These are phyloP conservation scores for Casuarina cunninghamiana DNA, from an alignment of 306 rosid genomes.

Conservation along the genomic window DNA sequence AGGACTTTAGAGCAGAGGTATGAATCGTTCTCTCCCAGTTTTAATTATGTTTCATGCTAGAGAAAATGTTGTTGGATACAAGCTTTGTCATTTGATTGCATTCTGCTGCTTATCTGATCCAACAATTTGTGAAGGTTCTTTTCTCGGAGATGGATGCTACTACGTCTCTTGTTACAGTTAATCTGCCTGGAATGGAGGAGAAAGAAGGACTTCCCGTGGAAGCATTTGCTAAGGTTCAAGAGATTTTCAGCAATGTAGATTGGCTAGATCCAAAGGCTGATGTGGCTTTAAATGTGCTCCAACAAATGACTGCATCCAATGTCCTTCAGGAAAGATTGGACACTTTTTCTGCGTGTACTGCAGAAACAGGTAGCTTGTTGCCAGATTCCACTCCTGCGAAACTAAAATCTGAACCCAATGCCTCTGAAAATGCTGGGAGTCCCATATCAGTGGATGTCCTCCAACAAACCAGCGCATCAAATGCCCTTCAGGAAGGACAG, in stretches of 20 bases:
- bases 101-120: constrained; percentile 49
- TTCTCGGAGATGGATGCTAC: constrained; percentile 91
- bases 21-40: constrained; percentile 26
- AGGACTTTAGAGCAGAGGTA: constrained; percentile 97
- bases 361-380: constrained; percentile 35
- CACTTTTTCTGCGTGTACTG: constrained; percentile 30
- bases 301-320: constrained; percentile 58
- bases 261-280: constrained; percentile 82
- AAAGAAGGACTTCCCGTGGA: constrained; percentile 92
- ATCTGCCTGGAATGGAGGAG: constrained; percentile 70
- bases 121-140: constrained; percentile 57
- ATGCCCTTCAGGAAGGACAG: constrained; percentile 46
- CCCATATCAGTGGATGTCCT: constrained; percentile 19
- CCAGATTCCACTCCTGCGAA: constrained; percentile 41
- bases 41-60: constrained; percentile 14
- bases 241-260: constrained; percentile 79
- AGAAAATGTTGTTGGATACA: constrained; percentile 25
- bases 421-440: constrained; percentile 14
- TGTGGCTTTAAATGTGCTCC: constrained; percentile 57
- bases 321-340: constrained; percentile 48
- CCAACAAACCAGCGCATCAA: constrained; percentile 45
- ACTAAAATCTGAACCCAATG: constrained; percentile 24
- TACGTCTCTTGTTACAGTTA: constrained; percentile 60
- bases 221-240: constrained; percentile 90
- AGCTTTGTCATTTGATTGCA: constrained; percentile 35